These are phyloP conservation scores for Scutellaria minor DNA, from an alignment of 257 asterid species.

Conservation along the genomic window DNA sequence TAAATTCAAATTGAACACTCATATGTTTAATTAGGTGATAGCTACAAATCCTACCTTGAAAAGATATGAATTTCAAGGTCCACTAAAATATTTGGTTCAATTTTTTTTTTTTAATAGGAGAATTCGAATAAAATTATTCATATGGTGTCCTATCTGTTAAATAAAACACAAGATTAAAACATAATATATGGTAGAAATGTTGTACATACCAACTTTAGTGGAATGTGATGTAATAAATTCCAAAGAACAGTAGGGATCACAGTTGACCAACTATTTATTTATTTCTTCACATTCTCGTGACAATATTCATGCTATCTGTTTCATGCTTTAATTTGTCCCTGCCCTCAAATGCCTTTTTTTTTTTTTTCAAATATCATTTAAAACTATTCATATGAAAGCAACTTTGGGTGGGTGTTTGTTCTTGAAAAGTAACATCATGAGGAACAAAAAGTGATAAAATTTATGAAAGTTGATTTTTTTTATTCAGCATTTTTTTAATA, in stretches of 20 bases:
- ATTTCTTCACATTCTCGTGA: constrained; percentile 33
- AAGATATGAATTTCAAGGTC: no score
- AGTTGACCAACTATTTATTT: constrained; percentile 18
- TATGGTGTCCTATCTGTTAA: no score
- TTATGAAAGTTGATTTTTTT: constrained; percentile 29
- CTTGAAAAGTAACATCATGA: constrained; percentile 30
- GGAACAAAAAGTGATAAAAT: constrained; percentile 10
- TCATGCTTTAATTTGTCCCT: constrained; percentile 9
- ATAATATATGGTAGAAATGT: no score
- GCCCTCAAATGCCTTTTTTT: background rate
- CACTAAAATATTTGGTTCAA: no score
- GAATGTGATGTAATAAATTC: constrained; percentile 37
- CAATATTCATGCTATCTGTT: constrained; percentile 19
- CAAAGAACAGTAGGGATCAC: constrained; percentile 26
- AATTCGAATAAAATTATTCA: no score
- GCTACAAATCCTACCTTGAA: no score
- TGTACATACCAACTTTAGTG: constrained; percentile 20
- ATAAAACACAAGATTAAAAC: no score
- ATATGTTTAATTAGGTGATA: no score
- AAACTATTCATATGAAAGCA: constrained; percentile 36
- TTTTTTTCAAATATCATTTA: background rate
- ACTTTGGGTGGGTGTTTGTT: constrained; percentile 23
- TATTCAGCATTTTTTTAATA: no score
- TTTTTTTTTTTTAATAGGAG: no score
- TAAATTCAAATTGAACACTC: no score